Evolutionary conservation across 352 stramenopile genomes (phyloP).

Genomic region (Globisporangium heterothallicum): DNA sequence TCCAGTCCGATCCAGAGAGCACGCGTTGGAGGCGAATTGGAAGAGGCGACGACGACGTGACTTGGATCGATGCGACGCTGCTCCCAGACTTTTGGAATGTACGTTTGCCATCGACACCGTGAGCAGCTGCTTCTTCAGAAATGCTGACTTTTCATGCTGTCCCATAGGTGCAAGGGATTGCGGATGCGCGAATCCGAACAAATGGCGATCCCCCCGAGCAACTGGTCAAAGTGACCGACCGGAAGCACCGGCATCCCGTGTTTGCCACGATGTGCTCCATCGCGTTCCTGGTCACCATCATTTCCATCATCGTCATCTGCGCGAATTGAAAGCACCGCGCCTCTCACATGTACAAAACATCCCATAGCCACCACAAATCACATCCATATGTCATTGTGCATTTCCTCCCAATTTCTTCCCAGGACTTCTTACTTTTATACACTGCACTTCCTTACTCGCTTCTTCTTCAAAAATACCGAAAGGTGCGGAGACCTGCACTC

Average conservation of each 20-base stretch:
- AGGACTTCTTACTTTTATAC: background rate
- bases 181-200: constrained; percentile 28
- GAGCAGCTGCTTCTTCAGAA: background rate
- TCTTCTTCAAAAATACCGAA: no score
- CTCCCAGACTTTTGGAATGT: constrained; percentile 57
- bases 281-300: constrained; percentile 51
- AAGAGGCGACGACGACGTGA: background rate
- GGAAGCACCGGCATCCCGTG: constrained; percentile 56
- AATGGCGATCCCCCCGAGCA: constrained; percentile 62
- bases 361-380: background rate
- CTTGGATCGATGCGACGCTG: constrained; percentile 29
- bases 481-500: constrained; percentile 3
- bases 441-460: background rate
- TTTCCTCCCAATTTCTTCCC: background rate
- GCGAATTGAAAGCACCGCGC: constrained; percentile 16
- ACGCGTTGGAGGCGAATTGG: background rate
- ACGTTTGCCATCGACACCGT: background rate
- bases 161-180: constrained; percentile 3
- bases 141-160: background rate
- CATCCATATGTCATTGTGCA: constrained; percentile 6
- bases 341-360: background rate
- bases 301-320: constrained; percentile 66
- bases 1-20: background rate
- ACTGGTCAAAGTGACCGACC: constrained; percentile 72
- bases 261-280: constrained; percentile 71